Base-by-base conservation (phyloP, 805 yeast genomes). In the Candida silvatica region DNA sequence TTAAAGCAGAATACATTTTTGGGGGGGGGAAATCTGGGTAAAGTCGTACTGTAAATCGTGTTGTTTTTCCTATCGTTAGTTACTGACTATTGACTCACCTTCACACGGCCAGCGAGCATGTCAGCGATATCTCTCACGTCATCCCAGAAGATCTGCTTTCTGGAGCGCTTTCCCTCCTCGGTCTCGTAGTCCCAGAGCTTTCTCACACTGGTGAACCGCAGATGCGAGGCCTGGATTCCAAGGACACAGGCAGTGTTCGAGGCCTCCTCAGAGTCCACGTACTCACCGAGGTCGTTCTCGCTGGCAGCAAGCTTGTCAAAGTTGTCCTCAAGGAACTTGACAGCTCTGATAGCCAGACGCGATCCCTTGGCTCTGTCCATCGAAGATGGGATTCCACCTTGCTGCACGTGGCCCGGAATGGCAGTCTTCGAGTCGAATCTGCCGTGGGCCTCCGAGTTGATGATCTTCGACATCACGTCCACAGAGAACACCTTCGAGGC, bases 361-460 rank as follows among this genome's bases (percentile, higher is more conserved):
- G 81, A 74, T 5, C 85, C 88, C 48, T 77, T 66, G 2, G 81
- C 76, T 61, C 94, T 67, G 56, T 83, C 94, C 55, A 80, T 78
- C 22, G 88, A 71, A 1, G 85, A 71, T 37, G 94, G 92, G 20
- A 74, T 61, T 34, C 77, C 78, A 52, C 94, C 94, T 55, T 83
- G 98, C 68, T 92, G 98, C 39, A 90, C 92, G 55, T 90, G 97
- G 20, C 98, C 98, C 19, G 98, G 98, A 40, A 88, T 76, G 12
- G 97, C 97, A 4, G 95, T 87, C 57, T 94, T 80, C 14, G 92
- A 81, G 50, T 88, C 97, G 55, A 84, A 92, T 45, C 68, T 69
- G 32, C 82, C 84, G 26, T 70, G 59, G 24, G 87, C 78, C 22
- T 46, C 37, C 49, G 85, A 88, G 51, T 77, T 76, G 48, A 90